Evolutionary conservation across 2,329 filamentous ascomycete genomes (phyloP), one percentile per base, ranked within the genome.

Genomic region (Nothomitra cinnamomea): DNA sequence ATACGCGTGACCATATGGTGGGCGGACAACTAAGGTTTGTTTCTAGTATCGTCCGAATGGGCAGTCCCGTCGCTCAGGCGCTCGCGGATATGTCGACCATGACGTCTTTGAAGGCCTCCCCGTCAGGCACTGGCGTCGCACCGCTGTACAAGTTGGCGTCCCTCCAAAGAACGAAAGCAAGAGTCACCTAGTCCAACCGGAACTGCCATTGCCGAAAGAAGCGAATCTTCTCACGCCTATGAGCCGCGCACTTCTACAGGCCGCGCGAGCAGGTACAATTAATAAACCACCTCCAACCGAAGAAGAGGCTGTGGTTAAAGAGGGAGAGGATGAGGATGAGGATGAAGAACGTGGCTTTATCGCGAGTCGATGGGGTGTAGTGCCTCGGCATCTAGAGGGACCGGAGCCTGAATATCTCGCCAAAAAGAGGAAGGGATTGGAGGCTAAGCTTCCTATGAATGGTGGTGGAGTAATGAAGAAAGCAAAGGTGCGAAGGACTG

Each of bases 151-250:
- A 42, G 71, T 90, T 62, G 80, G 79, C 59, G 82, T 86, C 52
- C 78, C 78, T 12, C 71, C 76, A 8, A 74, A 78, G 38, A 72
- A 79, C 57, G 83, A 89, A 60, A 72, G 70, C 32, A 73, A 70
- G 32, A 63, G 80, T 57, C 75, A 80, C 61, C 78, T 84, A 64
- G 72, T 78, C 52, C 90, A 84, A 78, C 82, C 80, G 49, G 89
- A 95, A 63, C 75, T 87, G 17, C 82, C 86, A 45, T 90, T 95
- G 86, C 90, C 90, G 40, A 85, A 85, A 61, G 90, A 95, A 64
- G 85, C 80, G 28, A 77, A 84, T 55, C 73, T 94, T 32, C 72
- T 95, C 8, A 78, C 85, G 0, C 77, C 82, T 1, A 84, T 88
- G 64, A 90, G 83, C 53, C 85, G 92, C 62, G 85, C 89, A 58